Percentiles rank a stretch among this genome's conserved stretches.
Evolutionary conservation across 2,329 filamentous ascomycete species (phyloP).

Genomic region (Colletotrichum liaoningense): DNA sequence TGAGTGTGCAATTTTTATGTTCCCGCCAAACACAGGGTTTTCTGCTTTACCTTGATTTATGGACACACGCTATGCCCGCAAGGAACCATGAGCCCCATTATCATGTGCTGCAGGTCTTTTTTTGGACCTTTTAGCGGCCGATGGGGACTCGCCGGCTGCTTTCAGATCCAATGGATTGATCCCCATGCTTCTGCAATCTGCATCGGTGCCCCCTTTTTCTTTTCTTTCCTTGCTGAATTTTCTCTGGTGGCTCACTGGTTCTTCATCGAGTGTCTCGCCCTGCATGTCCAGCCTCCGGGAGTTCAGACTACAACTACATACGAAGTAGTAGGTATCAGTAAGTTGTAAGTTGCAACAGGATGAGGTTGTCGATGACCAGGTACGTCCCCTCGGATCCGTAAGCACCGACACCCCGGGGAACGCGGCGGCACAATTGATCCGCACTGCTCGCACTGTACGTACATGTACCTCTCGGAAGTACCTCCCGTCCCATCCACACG

Average conservation of each 20-base stretch:
- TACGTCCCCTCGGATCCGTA: neutral
- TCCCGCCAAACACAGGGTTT: slow-evolving; percentile 5
- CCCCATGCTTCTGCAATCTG: neutral
- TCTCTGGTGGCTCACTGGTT: neutral
- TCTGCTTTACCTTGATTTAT: slow-evolving; percentile 4
- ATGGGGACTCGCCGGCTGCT: slow-evolving; percentile 13
- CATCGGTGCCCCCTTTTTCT: neutral
- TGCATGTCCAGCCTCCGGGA: neutral
- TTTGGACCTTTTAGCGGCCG: slow-evolving; percentile 25
- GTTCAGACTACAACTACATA: neutral
- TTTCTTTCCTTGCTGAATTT: neutral
- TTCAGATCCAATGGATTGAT: slow-evolving; percentile 11
- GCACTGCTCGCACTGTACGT: slow-evolving; percentile 1
- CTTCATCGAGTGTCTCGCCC: neutral
- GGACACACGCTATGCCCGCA: neutral
- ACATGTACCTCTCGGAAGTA: neutral
- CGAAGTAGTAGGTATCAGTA: neutral
- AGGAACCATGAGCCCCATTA: neutral
- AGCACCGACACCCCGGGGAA: neutral
- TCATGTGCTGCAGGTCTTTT: slow-evolving; percentile 24
- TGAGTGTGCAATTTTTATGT: slow-evolving; percentile 15
- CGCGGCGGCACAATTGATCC: neutral
- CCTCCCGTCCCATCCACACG: neutral
- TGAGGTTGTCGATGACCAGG: neutral
- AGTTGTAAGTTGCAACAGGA: neutral